Conservation (phyloP, 805 yeast species). For the Metschnikowia kunwiensis region DNA sequence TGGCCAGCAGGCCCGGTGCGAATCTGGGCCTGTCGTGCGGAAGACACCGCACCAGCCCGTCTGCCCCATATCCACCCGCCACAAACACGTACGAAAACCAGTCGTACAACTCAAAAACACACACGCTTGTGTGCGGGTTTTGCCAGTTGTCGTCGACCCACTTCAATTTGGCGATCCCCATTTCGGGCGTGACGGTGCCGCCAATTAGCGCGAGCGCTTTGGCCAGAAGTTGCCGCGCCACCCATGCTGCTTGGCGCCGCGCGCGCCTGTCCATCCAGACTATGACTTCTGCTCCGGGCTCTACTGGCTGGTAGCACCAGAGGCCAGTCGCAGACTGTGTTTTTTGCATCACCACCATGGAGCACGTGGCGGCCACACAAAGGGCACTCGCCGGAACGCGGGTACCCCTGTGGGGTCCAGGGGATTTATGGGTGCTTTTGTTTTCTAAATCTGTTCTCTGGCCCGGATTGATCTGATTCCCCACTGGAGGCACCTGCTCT, state of each 20-base stretch:
- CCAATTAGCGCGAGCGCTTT: conserved; percentile 32
- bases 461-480: no score
- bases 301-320: conserved; percentile 30
- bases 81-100: conserved; percentile 36
- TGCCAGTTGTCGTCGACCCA: conserved; percentile 30
- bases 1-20: conserved; percentile 28
- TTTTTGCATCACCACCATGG: conserved; percentile 46
- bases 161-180: conserved; percentile 54
- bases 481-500: no score
- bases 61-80: conserved; percentile 22
- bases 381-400: no score
- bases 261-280: conserved; percentile 62
- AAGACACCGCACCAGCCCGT: conserved; percentile 16
- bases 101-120: conserved; percentile 52
- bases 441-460: no score
- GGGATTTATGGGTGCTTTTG: no score
- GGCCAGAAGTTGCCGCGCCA: conserved; percentile 26
- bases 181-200: conserved; percentile 50
- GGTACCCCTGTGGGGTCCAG: no score
- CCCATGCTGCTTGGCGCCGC: conserved; percentile 25
- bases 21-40: conserved; percentile 9
- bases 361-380: conserved; percentile 56
- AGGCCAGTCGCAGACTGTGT: conserved; percentile 13
- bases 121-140: conserved; percentile 16
- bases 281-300: conserved; percentile 38